These are phyloP conservation scores for Aureobasidium sp. DNA, from an alignment of 2,329 filamentous ascomycete genomes.

Conservation along the genomic window DNA sequence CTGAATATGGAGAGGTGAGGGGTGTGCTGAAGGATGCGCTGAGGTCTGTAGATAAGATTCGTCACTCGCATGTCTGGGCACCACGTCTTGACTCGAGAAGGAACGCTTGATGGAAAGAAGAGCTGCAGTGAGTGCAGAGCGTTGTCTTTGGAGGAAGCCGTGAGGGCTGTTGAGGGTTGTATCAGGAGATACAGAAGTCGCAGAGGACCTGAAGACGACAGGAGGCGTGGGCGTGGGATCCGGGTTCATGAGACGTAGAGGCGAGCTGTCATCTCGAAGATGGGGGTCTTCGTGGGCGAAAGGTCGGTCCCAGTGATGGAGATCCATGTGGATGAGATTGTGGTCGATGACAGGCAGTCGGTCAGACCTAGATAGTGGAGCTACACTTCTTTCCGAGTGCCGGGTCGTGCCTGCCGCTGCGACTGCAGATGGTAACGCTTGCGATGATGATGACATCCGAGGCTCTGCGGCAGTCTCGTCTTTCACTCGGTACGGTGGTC, in stretches of 20 bases:
- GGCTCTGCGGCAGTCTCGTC: neutral
- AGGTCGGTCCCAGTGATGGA: conserved; percentile 27
- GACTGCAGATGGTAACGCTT: neutral
- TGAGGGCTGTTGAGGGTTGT: neutral
- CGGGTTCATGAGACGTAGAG: conserved; percentile 27
- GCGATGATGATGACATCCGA: conserved; percentile 2
- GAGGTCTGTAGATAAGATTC: neutral
- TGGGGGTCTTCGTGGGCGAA: conserved; percentile 25
- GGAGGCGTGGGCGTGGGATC: conserved; percentile 17
- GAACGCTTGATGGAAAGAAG: neutral
- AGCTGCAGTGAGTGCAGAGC: neutral
- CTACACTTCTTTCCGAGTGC: neutral
- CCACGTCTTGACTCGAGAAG: conserved; percentile 2
- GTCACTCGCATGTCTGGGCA: neutral
- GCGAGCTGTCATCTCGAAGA: conserved; percentile 18
- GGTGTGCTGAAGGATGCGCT: neutral
- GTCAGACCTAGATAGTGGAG: neutral
- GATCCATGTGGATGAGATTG: conserved; percentile 27
- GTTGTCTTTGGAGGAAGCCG: conserved; percentile 2
- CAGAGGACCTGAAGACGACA: neutral
- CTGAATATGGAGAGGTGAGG: neutral
- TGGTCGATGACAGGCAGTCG: conserved; percentile 21
- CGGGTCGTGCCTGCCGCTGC: conserved; percentile 1
- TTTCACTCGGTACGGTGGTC: neutral
- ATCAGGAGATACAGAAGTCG: conserved; percentile 14